Base-by-base conservation (phyloP, 352 stramenopile species). In the Pythium inflatum region DNA sequence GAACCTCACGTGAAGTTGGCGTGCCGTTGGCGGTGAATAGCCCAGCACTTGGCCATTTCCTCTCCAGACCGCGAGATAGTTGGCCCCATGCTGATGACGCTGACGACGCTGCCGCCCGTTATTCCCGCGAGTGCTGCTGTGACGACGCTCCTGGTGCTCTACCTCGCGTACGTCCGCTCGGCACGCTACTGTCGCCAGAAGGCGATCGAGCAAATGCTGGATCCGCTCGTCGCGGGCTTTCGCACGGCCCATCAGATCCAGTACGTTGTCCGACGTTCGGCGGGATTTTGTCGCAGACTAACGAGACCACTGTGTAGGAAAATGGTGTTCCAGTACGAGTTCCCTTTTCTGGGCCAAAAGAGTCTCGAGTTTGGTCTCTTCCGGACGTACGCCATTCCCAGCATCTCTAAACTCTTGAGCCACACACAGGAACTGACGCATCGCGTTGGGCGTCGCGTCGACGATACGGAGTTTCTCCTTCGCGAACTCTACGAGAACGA, bases 351-450 rank as follows among this genome's bases (percentile, higher is more conserved):
- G 9, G 3, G 14, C 16, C 22, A 51, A 16, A 67, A 67, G 36
- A 67, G 60, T 43, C 60, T 67, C 36, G 60, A 67, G 49, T 67
- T 60, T 53, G 60, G 60, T 7, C 60, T 67, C 48, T 67, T 67
- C 36, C 60, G 60, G 33, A 67, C 60, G 48, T 67, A 67, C 60
- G 60, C 46, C 34, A 67, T 60, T 25, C 60, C 60, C 24, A 59
- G 33, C 12, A 60, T 67, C 48, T 59, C 60, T 3, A 67, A 67
- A 46, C 31, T 54, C 22, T 48, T 67, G 8, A 25, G 22, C 25
- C 16, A 30, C 5, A 67, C 60, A 30, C 59, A 67, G 33, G 48
- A 67, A 25, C 33, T 67, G 20, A 67, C 60, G 13, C 46, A 60
- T 22, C 38, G 60, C 13, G 60, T 53, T 46, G 46, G 16, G 16